Evolutionary conservation across 208 protist species (phyloP), one percentile per base, ranked within the genome.

Genomic region (Leishmania amazonensis): DNA sequence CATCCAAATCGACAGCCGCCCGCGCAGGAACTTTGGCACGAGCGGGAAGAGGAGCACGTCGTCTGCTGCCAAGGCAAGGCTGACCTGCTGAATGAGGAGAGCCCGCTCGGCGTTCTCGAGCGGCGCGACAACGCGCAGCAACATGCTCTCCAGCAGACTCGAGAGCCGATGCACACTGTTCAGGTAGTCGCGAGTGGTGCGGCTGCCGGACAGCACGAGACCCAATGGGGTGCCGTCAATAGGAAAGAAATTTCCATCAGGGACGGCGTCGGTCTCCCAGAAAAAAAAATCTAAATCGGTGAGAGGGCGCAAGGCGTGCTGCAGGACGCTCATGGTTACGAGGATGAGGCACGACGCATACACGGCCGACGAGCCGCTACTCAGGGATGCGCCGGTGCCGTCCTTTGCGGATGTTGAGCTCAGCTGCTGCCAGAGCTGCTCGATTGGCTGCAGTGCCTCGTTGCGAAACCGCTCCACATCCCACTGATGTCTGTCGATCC

Each of bases 181-280:
- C 74, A 94, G 83, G 70, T 90, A 94, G 42, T 92, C 85, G 17
- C 87, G 88, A 28, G 86, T 86, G 11, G 90, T 85, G 65, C 90
- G 90, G 60, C 90, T 94, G 60, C 90, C 88, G 15, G 65, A 73
- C 11, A 88, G 51, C 40, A 79, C 31, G 54, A 82, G 79, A 17
- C 68, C 78, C 0, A 38, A 51, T 28, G 74, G 72, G 7, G 51
- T 49, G 28, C 81, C 83, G 58, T 62, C 60, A 9, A 76, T 75
- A 35, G 89, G 85, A 60, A 94, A 91, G 11, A 93, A 88, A 81
- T 93, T 89, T 8, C 85, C 85, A 75, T 93, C 87, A 7, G 93
- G 91, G 7, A 90, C 75, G 17, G 71, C 64, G 64, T 86, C 80
- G 19, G 87, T 81, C 40, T 93, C 77, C 80, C 89, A 86, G 75